These are phyloP conservation scores for Aspergillus sp. DNA, from an alignment of 2,329 filamentous ascomycete genomes.

Conservation along the genomic window DNA sequence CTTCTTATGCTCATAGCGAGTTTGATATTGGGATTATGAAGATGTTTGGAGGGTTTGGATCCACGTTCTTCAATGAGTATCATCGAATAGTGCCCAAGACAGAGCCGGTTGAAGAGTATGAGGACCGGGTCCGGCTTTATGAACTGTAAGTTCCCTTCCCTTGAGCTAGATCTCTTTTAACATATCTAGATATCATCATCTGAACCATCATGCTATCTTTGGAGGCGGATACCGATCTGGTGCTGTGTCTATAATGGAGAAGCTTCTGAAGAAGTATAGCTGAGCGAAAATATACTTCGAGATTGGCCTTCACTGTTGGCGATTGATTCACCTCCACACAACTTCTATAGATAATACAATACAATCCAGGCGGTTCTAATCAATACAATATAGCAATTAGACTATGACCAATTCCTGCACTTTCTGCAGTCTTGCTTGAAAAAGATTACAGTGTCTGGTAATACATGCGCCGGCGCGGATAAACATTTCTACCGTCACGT, in stretches of 20 bases:
- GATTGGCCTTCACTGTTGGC: neutral
- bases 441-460: too few relatives aligned
- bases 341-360: neutral
- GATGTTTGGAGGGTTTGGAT: slow-evolving; percentile 89
- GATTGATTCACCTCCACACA: neutral
- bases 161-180: neutral
- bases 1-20: slow-evolving; percentile 82
- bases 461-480: neutral
- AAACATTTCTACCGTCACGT: slow-evolving; percentile 6
- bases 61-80: slow-evolving; percentile 74
- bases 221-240: slow-evolving; percentile 74
- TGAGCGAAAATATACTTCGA: neutral
- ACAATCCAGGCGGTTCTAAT: neutral
- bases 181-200: slow-evolving; percentile 72
- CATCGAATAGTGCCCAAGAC: slow-evolving; percentile 71
- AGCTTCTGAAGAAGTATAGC: slow-evolving; percentile 70
- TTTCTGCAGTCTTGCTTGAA: too few relatives aligned
- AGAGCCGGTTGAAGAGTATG: slow-evolving; percentile 78
- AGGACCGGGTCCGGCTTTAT: slow-evolving; percentile 79
- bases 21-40: slow-evolving; percentile 92
- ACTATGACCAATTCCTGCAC: too few relatives aligned
- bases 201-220: slow-evolving; percentile 87
- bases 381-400: neutral
- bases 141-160: slow-evolving; percentile 63
- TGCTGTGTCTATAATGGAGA: slow-evolving; percentile 77